These are phyloP conservation scores for Nothopassalora personata DNA, from an alignment of 2,329 filamentous ascomycete species.

Conservation along the genomic window DNA sequence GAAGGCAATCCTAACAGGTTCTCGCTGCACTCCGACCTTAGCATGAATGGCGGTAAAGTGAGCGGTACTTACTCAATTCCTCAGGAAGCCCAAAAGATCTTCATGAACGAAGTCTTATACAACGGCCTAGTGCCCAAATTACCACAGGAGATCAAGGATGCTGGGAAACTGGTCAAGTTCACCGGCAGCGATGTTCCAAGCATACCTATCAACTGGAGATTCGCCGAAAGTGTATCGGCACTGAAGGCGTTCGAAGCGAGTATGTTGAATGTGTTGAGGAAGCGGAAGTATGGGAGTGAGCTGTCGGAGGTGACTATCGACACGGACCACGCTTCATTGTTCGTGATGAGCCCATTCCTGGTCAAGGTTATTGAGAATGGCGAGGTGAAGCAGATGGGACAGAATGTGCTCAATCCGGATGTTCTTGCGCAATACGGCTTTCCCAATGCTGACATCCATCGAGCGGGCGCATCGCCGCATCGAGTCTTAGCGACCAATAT, in stretches of 20 bases:
- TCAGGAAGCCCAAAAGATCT: conserved; percentile 23
- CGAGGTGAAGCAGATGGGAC: not conserved
- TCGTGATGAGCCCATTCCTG: conserved; percentile 22
- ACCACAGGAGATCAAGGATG: conserved; percentile 35
- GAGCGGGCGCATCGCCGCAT: conserved; percentile 7
- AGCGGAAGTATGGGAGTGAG: conserved; percentile 14
- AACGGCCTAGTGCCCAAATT: conserved; percentile 40
- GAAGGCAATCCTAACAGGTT: not conserved
- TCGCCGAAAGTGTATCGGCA: conserved; percentile 46
- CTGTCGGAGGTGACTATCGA: conserved; percentile 15
- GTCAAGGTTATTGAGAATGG: conserved; percentile 7
- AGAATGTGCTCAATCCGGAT: not conserved
- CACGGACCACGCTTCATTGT: conserved; percentile 22
- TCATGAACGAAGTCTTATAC: conserved; percentile 39
- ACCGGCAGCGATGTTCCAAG: conserved; percentile 41
- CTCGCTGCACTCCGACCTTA: not conserved
- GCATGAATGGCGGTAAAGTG: not conserved
- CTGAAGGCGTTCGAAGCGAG: conserved; percentile 28
- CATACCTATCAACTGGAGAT: conserved; percentile 53
- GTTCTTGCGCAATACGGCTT: conserved; percentile 10
- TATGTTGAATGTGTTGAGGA: conserved; percentile 18
- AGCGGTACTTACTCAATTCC: conserved; percentile 16
- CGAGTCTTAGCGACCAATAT: conserved; percentile 40
- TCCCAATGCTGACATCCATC: conserved; percentile 15
- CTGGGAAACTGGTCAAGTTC: conserved; percentile 37